Base-by-base conservation (phyloP, 768 basidiomycete species). In the Phanerodontia chrysosporium region DNA sequence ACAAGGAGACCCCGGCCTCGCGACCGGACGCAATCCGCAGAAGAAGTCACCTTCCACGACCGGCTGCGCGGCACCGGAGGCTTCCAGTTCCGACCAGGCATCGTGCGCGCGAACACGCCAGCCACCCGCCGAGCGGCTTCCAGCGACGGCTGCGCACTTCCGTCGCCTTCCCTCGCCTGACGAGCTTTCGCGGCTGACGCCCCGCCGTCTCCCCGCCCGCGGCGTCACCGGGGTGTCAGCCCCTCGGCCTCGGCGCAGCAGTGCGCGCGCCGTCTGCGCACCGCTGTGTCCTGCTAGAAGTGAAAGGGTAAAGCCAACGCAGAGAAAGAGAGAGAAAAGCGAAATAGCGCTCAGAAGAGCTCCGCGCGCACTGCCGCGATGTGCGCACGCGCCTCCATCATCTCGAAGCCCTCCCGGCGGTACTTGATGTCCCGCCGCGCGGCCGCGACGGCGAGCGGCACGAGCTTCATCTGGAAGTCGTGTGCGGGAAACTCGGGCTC, bases 331-430 rank as follows among this genome's bases (percentile, higher is more conserved):
- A 14, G n/a, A 28, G 2, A 8, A 30, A 49, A 24, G 28, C 7
- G 25, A 49, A 24, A 16, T 28, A 28, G 25, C 49, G 27, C 18
- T 54, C 25, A 49, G 48, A 24, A 44, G 22, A 21, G 22, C 9
- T 58, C 57, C 13, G 45, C 32, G 29, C 46, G 48, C 13, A 58
- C 57, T 22, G 46, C 46, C 21, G 18, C 25, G 21, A 44, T 25
- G n/a, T 39, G 58, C 22, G 32, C 28, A 7, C 58, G 51, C 32
- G 22, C n/a, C 42, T 59, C 58, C 58, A 18, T 13, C 58, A 59
- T 59, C 58, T 59, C 58, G 52, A 53, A 59, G 6, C 58, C 58
- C 36, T 55, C 52, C 27, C 32, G 42, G 27, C 58, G 42, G 35
- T 55, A 55, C 52, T 59, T 59, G 58, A 55, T 55, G 27, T 48